Conservation (phyloP, 495 filamentous ascomycete genomes). For the Talaromyces nanjingensis region DNA sequence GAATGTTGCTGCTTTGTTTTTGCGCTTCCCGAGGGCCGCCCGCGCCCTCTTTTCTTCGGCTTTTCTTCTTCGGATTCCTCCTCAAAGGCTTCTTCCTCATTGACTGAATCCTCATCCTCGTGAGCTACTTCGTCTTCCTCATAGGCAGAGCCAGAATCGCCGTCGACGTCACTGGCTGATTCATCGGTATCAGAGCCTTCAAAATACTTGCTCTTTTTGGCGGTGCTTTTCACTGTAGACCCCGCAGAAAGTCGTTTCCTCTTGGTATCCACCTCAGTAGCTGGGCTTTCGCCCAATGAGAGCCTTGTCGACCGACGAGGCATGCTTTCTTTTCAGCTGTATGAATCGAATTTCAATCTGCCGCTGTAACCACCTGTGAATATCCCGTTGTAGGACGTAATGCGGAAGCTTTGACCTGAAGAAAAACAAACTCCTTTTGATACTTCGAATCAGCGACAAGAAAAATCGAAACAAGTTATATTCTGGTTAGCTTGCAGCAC, state of each 20-base stretch:
- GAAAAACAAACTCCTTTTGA: neutral
- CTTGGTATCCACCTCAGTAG: constrained; percentile 25
- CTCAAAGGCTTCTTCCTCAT: constrained; percentile 26
- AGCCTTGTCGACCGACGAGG: constrained; percentile 36
- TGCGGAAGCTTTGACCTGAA: neutral
- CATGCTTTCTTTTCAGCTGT: constrained; percentile 18
- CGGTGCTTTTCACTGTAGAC: constrained; percentile 34
- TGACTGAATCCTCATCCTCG: constrained; percentile 15
- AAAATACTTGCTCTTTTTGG: constrained; percentile 55
- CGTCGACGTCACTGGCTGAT: constrained; percentile 18
- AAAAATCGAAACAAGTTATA: neutral
- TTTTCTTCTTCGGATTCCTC: constrained; percentile 14
- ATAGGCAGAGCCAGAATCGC: constrained; percentile 22
- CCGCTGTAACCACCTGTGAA: neutral
- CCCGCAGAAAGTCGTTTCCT: constrained; percentile 12
- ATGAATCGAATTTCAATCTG: neutral
- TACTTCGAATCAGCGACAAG: neutral
- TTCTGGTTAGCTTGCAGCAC: neutral
- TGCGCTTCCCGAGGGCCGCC: constrained; percentile 5
- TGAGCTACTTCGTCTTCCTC: constrained; percentile 15
- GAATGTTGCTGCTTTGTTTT: constrained; percentile 13
- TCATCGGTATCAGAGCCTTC: constrained; percentile 25
- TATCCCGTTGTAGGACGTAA: neutral
- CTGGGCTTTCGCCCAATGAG: constrained; percentile 28
- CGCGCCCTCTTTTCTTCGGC: constrained; percentile 15